These are phyloP conservation scores for Fusarium subtropicale DNA, from an alignment of 2,329 filamentous ascomycete species.

Conservation along the genomic window DNA sequence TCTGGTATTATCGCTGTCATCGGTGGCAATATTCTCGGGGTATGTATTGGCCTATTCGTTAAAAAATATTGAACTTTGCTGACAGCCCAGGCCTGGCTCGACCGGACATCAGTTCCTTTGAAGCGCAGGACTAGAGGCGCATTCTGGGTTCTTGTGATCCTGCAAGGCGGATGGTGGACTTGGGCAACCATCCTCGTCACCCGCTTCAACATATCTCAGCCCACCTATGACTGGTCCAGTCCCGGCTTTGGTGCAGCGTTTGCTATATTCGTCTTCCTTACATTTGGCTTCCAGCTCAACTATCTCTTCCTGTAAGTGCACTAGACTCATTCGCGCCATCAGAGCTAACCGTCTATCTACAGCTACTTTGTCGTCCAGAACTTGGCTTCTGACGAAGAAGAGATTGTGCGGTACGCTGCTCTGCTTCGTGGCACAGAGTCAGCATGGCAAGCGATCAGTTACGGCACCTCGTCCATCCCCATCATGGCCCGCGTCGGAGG, in stretches of 20 bases:
- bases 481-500: constrained; percentile 74
- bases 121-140: constrained; percentile 64
- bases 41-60: constrained; percentile 47
- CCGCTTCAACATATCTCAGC: constrained; percentile 65
- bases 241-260: constrained; percentile 74
- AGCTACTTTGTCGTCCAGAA: constrained; percentile 78
- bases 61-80: neutral
- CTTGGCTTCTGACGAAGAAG: constrained; percentile 68
- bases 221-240: constrained; percentile 74
- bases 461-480: constrained; percentile 71
- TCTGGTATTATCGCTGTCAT: constrained; percentile 75
- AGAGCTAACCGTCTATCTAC: neutral
- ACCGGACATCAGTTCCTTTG: constrained; percentile 66
- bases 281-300: constrained; percentile 76
- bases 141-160: constrained; percentile 64
- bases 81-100: constrained; percentile 63
- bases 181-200: constrained; percentile 76
- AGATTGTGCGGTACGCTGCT: constrained; percentile 76
- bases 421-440: constrained; percentile 77
- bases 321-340: fast-evolving
- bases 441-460: constrained; percentile 78
- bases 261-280: constrained; percentile 74
- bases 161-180: constrained; percentile 78
- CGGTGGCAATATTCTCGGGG: constrained; percentile 73
- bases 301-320: constrained; percentile 73